Evolutionary conservation across 768 basidiomycete genomes (phyloP).

Genomic region (Leucocoprinus sp.): DNA sequence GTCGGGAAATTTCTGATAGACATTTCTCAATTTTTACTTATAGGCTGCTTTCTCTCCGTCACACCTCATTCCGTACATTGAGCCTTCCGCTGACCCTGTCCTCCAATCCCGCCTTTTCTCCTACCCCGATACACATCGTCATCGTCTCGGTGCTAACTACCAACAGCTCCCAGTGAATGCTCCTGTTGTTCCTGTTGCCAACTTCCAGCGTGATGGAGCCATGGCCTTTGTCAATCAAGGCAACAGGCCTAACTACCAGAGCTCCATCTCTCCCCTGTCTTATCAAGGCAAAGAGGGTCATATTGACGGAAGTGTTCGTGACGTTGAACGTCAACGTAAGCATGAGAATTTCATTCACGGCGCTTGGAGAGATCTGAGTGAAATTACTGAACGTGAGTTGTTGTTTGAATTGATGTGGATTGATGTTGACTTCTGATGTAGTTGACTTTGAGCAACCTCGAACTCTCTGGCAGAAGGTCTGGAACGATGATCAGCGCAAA

Average conservation of each 20-base stretch:
- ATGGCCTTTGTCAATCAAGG: conserved; percentile 73
- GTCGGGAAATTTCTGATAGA: conserved; percentile 14
- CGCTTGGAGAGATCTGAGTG: conserved; percentile 60
- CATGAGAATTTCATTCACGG: conserved; percentile 76
- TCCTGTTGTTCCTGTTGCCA: conserved; percentile 62
- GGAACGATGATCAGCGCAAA: conserved; percentile 49
- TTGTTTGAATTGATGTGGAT: neutral
- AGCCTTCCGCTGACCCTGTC: conserved; percentile 87
- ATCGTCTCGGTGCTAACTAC: conserved; percentile 77
- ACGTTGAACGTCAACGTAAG: conserved; percentile 29
- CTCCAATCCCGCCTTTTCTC: conserved; percentile 93
- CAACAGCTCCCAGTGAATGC: conserved; percentile 85
- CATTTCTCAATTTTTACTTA: conserved; percentile 4
- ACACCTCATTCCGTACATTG: conserved; percentile 81
- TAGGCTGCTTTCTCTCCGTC: conserved; percentile 77
- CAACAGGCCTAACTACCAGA: conserved; percentile 80
- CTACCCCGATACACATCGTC: conserved; percentile 84
- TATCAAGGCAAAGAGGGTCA: conserved; percentile 45
- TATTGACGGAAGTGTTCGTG: conserved; percentile 32
- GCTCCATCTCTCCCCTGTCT: conserved; percentile 62
- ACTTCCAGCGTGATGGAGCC: conserved; percentile 89
- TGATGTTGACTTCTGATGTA: conserved; percentile 17
- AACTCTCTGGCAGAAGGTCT: conserved; percentile 58
- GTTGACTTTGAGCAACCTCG: conserved; percentile 86
- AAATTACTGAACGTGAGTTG: conserved; percentile 71